A percentile compares a stretch with the other conserved stretches of the same genome.
Evolutionary conservation across 2,329 filamentous ascomycete genomes (phyloP).

Genomic region (Sporothrix schenckii): DNA sequence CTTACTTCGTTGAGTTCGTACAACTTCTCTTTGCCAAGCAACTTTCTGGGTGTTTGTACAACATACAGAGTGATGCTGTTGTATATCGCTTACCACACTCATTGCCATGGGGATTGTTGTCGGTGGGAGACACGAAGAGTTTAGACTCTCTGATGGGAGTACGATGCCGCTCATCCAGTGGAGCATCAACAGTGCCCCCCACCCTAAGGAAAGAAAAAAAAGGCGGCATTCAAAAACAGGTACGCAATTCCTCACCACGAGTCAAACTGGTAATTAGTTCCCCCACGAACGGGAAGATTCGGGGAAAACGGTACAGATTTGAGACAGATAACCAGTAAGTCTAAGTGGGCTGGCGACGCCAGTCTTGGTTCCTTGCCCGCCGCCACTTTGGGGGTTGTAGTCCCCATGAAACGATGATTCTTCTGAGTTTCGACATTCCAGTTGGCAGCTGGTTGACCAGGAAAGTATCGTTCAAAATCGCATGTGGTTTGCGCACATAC

Average conservation of each 20-base stretch:
- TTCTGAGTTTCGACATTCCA: neutral
- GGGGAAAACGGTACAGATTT: conserved; percentile 23
- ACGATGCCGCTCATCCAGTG: no score
- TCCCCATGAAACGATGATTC: neutral
- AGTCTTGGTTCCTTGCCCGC: neutral
- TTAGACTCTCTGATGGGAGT: neutral
- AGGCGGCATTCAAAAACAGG: no score
- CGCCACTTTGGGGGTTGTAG: neutral
- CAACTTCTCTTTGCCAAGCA: conserved; percentile 7
- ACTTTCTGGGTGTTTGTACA: neutral
- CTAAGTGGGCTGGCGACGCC: conserved; percentile 17
- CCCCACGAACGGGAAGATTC: conserved; percentile 30
- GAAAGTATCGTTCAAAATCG: neutral
- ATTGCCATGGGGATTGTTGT: no score
- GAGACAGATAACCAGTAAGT: neutral
- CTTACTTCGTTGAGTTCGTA: neutral
- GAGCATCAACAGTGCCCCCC: no score
- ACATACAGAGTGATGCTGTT: no score
- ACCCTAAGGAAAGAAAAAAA: no score
- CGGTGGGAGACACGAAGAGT: neutral
- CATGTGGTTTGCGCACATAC: neutral
- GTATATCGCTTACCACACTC: no score
- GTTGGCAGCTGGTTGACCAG: neutral
- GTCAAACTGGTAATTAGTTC: neutral
- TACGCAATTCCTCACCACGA: neutral